phyloP scores from a whole-genome alignment of 306 rosid species.

The Vigna angularis region DNA sequence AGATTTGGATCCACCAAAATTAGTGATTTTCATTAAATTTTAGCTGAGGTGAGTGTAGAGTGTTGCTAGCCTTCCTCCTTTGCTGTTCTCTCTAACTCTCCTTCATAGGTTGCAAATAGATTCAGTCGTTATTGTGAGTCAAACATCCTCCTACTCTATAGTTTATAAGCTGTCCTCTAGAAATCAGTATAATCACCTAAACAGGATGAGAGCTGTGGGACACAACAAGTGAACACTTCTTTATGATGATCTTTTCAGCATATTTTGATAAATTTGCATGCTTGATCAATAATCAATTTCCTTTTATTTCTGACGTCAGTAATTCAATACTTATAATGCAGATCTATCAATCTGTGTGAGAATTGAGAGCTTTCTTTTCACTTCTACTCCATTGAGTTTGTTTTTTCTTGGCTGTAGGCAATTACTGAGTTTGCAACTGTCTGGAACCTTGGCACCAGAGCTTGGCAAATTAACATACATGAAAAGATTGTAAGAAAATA shows the following conservation, averaged over 20 bases:
- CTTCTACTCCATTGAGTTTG: conserved; percentile 18
- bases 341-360: conserved; percentile 29
- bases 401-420: conserved; percentile 66
- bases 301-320: neutral
- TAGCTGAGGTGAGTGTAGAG: no score
- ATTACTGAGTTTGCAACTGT: conserved; percentile 64
- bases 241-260: conserved; percentile 4
- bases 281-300: neutral
- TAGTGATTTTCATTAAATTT: no score
- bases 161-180: neutral
- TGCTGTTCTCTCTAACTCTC: conserved; percentile 3
- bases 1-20: no score
- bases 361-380: conserved; percentile 27
- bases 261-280: neutral
- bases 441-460: conserved; percentile 81
- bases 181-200: conserved; percentile 10
- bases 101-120: conserved; percentile 14
- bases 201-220: conserved; percentile 4
- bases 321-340: conserved; percentile 2
- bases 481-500: conserved; percentile 69
- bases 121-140: neutral
- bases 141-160: conserved; percentile 14
- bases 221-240: conserved; percentile 9
- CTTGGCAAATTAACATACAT: conserved; percentile 66
- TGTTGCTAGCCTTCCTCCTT: neutral